phyloP scores from a whole-genome alignment of 805 yeast species.

The Yarrowia phangngaensis region DNA sequence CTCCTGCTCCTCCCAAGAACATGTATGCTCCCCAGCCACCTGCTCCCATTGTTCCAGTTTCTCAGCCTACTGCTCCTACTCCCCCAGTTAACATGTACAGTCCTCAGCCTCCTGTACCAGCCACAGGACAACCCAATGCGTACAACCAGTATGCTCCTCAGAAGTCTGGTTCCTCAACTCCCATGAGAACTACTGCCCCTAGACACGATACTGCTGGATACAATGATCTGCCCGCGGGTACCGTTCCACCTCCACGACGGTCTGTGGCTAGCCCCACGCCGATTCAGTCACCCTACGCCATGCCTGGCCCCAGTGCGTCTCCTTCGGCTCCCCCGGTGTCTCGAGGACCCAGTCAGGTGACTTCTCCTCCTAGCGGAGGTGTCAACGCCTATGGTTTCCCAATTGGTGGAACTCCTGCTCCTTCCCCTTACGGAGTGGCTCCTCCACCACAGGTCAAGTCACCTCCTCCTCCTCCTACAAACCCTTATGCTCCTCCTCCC shows the following conservation, averaged over 20 bases:
- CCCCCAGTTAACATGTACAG: conserved; percentile 26
- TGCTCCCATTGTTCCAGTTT: conserved; percentile 29
- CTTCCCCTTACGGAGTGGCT: conserved; percentile 17
- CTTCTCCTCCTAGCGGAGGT: conserved; percentile 20
- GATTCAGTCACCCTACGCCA: too few species aligned
- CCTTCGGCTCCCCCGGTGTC: conserved; percentile 37
- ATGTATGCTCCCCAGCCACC: conserved; percentile 29
- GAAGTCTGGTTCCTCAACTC: too few species aligned
- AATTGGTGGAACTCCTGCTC: conserved; percentile 15
- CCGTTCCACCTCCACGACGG: conserved; percentile 27
- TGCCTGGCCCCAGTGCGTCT: conserved; percentile 29
- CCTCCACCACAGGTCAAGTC: conserved; percentile 11
- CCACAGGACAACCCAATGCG: too few species aligned
- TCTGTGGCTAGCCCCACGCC: conserved; percentile 27
- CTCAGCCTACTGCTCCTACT: conserved; percentile 29
- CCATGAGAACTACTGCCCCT: conserved; percentile 35
- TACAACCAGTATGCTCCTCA: too few species aligned
- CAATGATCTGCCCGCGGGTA: conserved; percentile 36
- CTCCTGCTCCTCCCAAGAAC: conserved; percentile 28
- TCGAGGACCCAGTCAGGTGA: not conserved
- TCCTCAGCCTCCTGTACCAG: conserved; percentile 30
- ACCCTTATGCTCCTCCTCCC: conserved; percentile 34
- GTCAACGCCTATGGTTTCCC: conserved; percentile 24
- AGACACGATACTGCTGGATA: conserved; percentile 35
- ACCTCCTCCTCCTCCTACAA: conserved; percentile 27